phyloP scores from a whole-genome alignment of 2,329 filamentous ascomycete species.

The Emmonsiellopsis sp. region DNA sequence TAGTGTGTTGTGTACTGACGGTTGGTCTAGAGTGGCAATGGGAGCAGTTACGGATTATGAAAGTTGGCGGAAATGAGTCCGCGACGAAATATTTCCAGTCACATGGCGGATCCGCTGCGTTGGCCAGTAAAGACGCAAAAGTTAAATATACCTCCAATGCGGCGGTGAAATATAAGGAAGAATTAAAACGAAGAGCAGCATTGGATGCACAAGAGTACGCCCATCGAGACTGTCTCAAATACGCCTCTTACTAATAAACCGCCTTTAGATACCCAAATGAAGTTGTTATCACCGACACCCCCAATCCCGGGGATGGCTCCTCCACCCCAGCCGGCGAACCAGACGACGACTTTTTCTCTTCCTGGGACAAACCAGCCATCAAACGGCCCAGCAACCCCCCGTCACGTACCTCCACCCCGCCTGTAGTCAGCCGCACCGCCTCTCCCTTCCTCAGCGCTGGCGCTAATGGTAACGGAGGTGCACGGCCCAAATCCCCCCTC shows the following conservation, averaged over 20 bases:
- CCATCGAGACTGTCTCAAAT: not conserved
- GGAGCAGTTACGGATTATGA: constrained; percentile 96
- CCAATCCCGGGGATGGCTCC: constrained; percentile 54
- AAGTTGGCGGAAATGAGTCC: constrained; percentile 95
- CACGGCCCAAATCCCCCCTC: constrained; percentile 79
- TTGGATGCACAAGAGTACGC: constrained; percentile 76
- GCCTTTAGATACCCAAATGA: constrained; percentile 64
- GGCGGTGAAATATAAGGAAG: constrained; percentile 97
- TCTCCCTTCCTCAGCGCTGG: constrained; percentile 82
- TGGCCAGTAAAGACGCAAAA: constrained; percentile 94
- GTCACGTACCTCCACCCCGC: constrained; percentile 80
- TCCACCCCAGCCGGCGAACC: constrained; percentile 73
- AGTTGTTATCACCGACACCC: constrained; percentile 70
- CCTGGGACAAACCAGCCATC: constrained; percentile 96
- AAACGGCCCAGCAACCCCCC: constrained; percentile 92
- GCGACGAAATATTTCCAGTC: constrained; percentile 98
- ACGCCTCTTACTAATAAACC: constrained; percentile 2
- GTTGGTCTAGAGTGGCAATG: constrained; percentile 76
- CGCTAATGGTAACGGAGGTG: constrained; percentile 55
- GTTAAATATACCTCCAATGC: constrained; percentile 91
- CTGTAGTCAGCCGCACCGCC: constrained; percentile 66
- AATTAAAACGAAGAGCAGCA: constrained; percentile 76
- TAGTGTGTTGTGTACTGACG: constrained; percentile 15
- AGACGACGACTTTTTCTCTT: constrained; percentile 95
- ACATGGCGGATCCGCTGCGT: constrained; percentile 84